Evolutionary conservation across 257 asterid genomes (phyloP), one percentile per base, ranked within the genome.

Genomic region (Fraxinus pennsylvanica): DNA sequence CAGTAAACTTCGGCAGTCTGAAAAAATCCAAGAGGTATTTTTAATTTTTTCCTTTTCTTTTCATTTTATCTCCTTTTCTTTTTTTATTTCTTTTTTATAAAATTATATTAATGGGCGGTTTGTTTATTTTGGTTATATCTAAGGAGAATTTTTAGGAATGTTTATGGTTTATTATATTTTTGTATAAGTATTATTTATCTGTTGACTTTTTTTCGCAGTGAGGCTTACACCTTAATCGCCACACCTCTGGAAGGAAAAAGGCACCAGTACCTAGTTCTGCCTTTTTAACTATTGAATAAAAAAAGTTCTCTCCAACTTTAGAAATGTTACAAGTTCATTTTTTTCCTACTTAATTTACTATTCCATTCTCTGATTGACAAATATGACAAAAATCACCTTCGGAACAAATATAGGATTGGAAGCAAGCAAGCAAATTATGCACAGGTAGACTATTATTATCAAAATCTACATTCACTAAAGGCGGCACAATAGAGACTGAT

Each of bases 321-420:
- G 29, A 76, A 32, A 72, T 25, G 72, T 75, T 73, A 74, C 61
- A 76, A 19, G 32, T 41, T 78, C 30, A 17, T 72, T 41, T 72
- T 43, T 61, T 66, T n/a, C 50, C 14, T 2, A 70, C 77, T 41
- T 52, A 59, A 74, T 57, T 68, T 32, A 17, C 22, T 3, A 21
- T 19, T 7, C 75, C 67, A 72, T 41, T 67, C 66, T 72, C 61
- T 29, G 52, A 72, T 59, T 13, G 61, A 41, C 13, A 66, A 71
- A 33, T 73, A 30, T 15, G 36, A 73, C 13, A 63, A 17, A 14
- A 70, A n/a, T 4, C 10, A 74, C 47, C 15, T 3, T 45, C 15
- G 36, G 69, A 71, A 35, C 38, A 5, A 38, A 29, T 68, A 74
- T 10, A 33, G 74, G 57, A 41, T 41, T 68, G 57, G 29, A 72